Base-by-base conservation (phyloP, 352 stramenopile genomes). In the Blastocystis sp. region DNA sequence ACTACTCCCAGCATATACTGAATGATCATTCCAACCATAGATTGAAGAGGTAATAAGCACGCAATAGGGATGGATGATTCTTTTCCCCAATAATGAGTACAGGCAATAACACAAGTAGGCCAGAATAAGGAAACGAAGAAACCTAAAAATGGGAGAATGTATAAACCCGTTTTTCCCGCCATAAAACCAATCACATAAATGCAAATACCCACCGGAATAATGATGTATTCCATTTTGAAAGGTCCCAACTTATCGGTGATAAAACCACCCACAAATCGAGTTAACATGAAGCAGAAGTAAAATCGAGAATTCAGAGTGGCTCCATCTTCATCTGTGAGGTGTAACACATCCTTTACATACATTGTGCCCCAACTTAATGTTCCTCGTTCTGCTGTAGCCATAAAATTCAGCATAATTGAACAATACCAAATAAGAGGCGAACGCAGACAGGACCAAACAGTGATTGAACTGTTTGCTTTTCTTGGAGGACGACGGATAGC, bases 41-140 rank as follows among this genome's bases (percentile, higher is more conserved):
- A 58, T 24, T 76, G 60, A 19, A 89, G 22, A 35, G 78, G 78
- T 1, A 89, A 56, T 22, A 89, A 68, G 17, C 60, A 76, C 0
- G 60, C 33, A 0, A 79, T 33, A 42, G 78, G 78, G 57, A 89
- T 89, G 17, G 57, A 22, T 5, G n/a, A 58, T 11, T 79, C 60
- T 2, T 89, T 62, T 56, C 57, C 57, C 60, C 66, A 89, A 56
- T 89, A 89, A 19, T 33, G n/a, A 9, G 44, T 40, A 17, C n/a
- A 64, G 24, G 35, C 51, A 30, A 76, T 42, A 17, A 89, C 62
- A 6, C 35, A n/a, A 17, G 78, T 89, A 19, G 78, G 78, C 40
- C 44, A 89, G 78, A 68, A 89, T 17, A 89, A 62, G 44, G 60
- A 76, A n/a, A 79, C 78, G 44, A 89, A 89, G 42, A 89, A 35